These are phyloP conservation scores for Lentinula lateritia DNA, from an alignment of 768 basidiomycete species.

Conservation along the genomic window DNA sequence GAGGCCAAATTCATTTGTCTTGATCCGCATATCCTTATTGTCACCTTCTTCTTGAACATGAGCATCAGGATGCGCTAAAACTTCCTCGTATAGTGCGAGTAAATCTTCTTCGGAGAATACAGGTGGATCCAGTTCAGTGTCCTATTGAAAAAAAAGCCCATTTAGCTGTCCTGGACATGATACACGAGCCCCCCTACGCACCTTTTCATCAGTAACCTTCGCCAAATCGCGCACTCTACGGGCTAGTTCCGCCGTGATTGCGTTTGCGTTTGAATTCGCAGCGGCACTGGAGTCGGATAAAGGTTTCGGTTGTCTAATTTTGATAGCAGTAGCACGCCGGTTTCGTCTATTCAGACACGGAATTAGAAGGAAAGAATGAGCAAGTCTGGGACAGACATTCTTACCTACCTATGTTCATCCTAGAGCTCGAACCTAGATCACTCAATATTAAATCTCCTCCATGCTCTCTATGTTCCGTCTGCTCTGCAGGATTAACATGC, in stretches of 20 bases:
- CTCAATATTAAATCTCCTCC: too few species aligned
- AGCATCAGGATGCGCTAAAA: constrained; percentile 26
- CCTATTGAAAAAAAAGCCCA: constrained; percentile 14
- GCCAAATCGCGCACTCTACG: constrained; percentile 30
- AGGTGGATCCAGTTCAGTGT: constrained; percentile 23
- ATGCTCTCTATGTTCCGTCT: too few species aligned
- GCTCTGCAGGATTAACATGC: too few species aligned
- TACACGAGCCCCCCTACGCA: constrained; percentile 8
- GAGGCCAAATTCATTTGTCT: too few species aligned
- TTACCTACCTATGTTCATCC: too few species aligned
- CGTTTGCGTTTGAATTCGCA: constrained; percentile 10
- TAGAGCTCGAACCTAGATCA: too few species aligned
- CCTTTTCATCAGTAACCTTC: constrained; percentile 28
- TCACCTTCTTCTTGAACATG: constrained; percentile 1
- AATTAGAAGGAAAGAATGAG: too few species aligned
- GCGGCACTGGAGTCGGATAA: constrained; percentile 7
- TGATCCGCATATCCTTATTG: too few species aligned
- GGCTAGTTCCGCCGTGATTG: constrained; percentile 23
- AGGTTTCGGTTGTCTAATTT: not conserved
- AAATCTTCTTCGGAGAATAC: constrained; percentile 39
- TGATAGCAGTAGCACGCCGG: not conserved
- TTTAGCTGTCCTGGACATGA: too few species aligned
- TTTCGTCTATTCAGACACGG: too few species aligned
- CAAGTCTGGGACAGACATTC: too few species aligned
- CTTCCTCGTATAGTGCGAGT: constrained; percentile 35